phyloP scores from a whole-genome alignment of 176 grass and related monocot genomes.

The Typha latifolia region DNA sequence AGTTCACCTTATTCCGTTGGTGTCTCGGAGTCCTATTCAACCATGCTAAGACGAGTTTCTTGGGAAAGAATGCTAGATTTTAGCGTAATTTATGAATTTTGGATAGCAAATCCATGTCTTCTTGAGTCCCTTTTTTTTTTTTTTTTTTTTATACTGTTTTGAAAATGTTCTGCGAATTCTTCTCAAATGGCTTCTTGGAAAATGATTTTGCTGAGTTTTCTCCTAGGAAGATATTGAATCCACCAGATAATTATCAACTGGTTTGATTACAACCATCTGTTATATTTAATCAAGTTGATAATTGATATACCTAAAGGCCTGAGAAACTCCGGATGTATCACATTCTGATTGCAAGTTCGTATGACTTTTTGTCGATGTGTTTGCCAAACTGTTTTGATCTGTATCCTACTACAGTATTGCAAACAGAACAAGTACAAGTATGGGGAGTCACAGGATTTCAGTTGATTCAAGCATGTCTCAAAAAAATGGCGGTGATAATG shows the following conservation, averaged over 20 bases:
- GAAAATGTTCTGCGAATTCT: not conserved
- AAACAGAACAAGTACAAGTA: not conserved
- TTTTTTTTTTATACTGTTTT: not conserved
- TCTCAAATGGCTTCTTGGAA: not conserved
- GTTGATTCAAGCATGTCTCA: not conserved
- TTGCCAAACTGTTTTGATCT: not conserved
- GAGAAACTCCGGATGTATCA: too few species aligned
- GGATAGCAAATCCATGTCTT: not conserved
- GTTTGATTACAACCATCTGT: too few species aligned
- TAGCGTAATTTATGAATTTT: not conserved
- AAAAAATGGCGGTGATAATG: conserved; percentile 6
- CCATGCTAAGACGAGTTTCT: not conserved
- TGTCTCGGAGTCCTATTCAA: not conserved
- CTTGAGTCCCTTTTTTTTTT: too few species aligned
- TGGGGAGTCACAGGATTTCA: not conserved
- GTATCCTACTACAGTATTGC: not conserved
- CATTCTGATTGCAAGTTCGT: not conserved
- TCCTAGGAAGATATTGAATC: too few species aligned
- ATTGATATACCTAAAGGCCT: too few species aligned
- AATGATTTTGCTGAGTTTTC: not conserved
- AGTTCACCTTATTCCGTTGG: not conserved
- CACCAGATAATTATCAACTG: too few species aligned
- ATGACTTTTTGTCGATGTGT: not conserved
- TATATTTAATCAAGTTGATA: too few species aligned
- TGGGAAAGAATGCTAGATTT: not conserved